Evolutionary conservation across 192 early-diverging fungal species (phyloP).

Genomic region (Obelidium mucronatum): DNA sequence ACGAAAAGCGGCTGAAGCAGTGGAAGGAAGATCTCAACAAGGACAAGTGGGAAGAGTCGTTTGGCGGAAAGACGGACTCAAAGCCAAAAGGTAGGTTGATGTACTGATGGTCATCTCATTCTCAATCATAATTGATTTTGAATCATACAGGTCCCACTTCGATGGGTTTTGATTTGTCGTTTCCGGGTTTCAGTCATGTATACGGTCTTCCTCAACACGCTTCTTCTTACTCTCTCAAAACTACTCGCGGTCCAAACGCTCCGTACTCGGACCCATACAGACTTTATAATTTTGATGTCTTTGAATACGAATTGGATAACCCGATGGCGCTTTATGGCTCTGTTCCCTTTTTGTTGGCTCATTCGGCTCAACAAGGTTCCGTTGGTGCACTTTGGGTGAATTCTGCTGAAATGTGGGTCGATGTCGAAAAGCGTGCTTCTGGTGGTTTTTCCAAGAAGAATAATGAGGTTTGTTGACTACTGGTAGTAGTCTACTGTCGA

Average conservation of each 20-base stretch:
- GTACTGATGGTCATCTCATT: no score
- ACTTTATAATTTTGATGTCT: slow-evolving; percentile 97
- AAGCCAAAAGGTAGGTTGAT: slow-evolving; percentile 79
- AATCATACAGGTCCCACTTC: slow-evolving; percentile 90
- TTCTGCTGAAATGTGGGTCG: slow-evolving; percentile 97
- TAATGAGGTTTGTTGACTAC: no score
- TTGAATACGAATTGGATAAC: slow-evolving; percentile 94
- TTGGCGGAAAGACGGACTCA: slow-evolving; percentile 85
- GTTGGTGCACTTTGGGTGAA: slow-evolving; percentile 93
- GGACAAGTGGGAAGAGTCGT: slow-evolving; percentile 88
- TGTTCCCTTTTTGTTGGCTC: slow-evolving; percentile 93
- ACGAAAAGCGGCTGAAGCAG: slow-evolving; percentile 49
- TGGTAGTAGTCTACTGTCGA: no score
- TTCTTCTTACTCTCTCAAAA: slow-evolving; percentile 80
- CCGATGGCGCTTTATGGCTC: slow-evolving; percentile 98
- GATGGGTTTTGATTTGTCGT: slow-evolving; percentile 91
- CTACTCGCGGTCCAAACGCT: slow-evolving; percentile 78
- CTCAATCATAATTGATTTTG: no score
- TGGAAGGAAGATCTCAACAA: slow-evolving; percentile 55
- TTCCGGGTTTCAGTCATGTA: slow-evolving; percentile 84
- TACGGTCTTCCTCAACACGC: slow-evolving; percentile 98
- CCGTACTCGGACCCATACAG: slow-evolving; percentile 93
- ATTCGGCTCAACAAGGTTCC: slow-evolving; percentile 73
- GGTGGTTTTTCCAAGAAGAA: no score
- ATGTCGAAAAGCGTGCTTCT: slow-evolving; percentile 90